Conservation (phyloP, 1,284 basidiomycete genomes). For the Gomphus sp. region DNA sequence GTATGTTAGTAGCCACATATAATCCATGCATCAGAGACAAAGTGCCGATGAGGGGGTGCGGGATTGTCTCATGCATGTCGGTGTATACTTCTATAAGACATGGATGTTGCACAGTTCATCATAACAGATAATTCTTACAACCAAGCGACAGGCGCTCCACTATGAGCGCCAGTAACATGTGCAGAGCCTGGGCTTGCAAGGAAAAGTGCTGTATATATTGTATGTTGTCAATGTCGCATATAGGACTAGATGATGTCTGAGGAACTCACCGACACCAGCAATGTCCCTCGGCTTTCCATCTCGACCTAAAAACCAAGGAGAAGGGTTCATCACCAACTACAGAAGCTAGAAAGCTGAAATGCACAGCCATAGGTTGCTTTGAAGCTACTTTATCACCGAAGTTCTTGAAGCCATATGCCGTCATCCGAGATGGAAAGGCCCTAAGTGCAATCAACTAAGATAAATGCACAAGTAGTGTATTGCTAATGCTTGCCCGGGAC, state of each 20-base stretch:
- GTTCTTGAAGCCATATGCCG: conserved; percentile 59
- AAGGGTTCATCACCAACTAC: neutral
- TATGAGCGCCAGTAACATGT: conserved; percentile 69
- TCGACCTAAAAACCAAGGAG: conserved; percentile 38
- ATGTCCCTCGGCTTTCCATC: conserved; percentile 63
- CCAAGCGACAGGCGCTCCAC: conserved; percentile 29
- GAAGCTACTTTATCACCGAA: conserved; percentile 45
- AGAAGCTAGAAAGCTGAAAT: neutral
- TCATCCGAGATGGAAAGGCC: conserved; percentile 85
- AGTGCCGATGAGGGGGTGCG: no score
- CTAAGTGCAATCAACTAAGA: conserved; percentile 24
- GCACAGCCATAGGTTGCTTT: conserved; percentile 53
- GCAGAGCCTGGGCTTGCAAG: conserved; percentile 62
- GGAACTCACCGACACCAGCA: conserved; percentile 44
- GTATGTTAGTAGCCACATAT: neutral
- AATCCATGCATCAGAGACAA: no score
- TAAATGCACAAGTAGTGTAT: neutral
- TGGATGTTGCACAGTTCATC: neutral
- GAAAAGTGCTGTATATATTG: conserved; percentile 43
- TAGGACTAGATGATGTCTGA: neutral
- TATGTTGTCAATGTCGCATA: neutral
- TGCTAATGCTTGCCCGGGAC: conserved; percentile 48
- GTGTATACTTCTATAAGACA: no score
- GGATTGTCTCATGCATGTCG: no score
- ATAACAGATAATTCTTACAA: neutral